Base-by-base conservation (phyloP, 1,284 basidiomycete genomes). In the Singerocomus inundabilis region DNA sequence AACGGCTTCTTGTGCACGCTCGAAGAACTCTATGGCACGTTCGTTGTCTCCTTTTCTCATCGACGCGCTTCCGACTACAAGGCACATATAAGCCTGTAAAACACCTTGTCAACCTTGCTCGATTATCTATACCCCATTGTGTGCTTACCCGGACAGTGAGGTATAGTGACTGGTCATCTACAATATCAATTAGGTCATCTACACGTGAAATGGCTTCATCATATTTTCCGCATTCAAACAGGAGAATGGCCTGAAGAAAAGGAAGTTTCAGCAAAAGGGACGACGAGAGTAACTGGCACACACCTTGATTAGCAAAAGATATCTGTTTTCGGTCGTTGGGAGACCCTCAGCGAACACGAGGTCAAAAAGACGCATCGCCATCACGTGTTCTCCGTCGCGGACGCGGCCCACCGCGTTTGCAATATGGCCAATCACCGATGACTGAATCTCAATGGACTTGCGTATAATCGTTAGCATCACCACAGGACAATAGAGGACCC, bases 241-340 rank as follows among this genome's bases (percentile, higher is more conserved):
- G 18, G 9, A 54, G 13, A 10, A 44, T 26, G 3, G 54, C 49
- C 54, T 55, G 12, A 9, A 6, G 7, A 6, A 18, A 32, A 28
- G 16, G 10, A 38, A 33, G 9, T 0, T 2, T 36, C 6, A 3
- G 13, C 36, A 52, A 6, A 25, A 25, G n/a, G 3, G 13, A 4
- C 11, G 4, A 25, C 2, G 7, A 21, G 1, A 6, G 34, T 9
- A 2, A 21, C 9, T 5, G 4, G 7, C 9, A 13, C 28, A 24
- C 34, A 34, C 54, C 41, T 57, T 55, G 31, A 55, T 53, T 6
- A 47, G 21, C 21, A 55, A 44, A 15, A 55, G 35, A 25, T 45
- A 11, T 2, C 31, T 54, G 5, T 35, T 46, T 15, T 49, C 51
- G 1, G 10, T 10, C 6, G 9, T n/a, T 8, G 35, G 3, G 26